These are phyloP conservation scores for Jaapia argillacea DNA, from an alignment of 768 basidiomycete genomes.

Conservation along the genomic window DNA sequence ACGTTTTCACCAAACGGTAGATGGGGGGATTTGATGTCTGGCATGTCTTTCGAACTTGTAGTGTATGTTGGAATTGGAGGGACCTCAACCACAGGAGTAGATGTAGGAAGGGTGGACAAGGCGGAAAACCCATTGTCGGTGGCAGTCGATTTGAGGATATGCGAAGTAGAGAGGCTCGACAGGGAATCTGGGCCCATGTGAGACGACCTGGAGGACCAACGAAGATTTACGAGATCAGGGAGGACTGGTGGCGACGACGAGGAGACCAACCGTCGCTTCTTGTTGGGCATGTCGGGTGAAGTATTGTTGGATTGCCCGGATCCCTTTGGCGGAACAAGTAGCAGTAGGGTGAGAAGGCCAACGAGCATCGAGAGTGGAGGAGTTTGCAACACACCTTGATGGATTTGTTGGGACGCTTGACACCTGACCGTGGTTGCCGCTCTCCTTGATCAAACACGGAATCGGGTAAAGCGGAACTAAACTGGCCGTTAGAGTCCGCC, in stretches of 20 bases:
- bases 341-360: slow-evolving; percentile 2
- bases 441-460: slow-evolving; percentile 77
- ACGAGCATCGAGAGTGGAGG: background rate
- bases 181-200: background rate
- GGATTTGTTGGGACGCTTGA: slow-evolving; percentile 70
- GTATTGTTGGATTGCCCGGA: slow-evolving; percentile 49
- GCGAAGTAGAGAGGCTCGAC: slow-evolving; percentile 1
- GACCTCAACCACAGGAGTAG: too few species aligned
- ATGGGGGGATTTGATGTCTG: slow-evolving; percentile 48
- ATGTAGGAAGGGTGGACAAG: too few species aligned
- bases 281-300: slow-evolving; percentile 67
- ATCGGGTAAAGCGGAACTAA: slow-evolving; percentile 68
- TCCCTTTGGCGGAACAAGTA: slow-evolving; percentile 30
- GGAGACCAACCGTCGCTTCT: slow-evolving; percentile 72
- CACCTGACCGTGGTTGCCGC: slow-evolving; percentile 56
- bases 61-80: too few species aligned
- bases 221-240: too few species aligned
- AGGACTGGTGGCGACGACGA: too few species aligned
- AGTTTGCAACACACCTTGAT: slow-evolving; percentile 34
- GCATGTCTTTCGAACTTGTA: too few species aligned
- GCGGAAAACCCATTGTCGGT: too few species aligned
- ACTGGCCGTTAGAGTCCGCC: slow-evolving; percentile 6
- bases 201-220: too few species aligned
- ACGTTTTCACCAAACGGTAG: slow-evolving; percentile 53
- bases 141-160: too few species aligned